A percentile compares a stretch with the other conserved stretches of the same genome.
phyloP scores from a whole-genome alignment of 2,329 filamentous ascomycete genomes.

The Alternaria panax region DNA sequence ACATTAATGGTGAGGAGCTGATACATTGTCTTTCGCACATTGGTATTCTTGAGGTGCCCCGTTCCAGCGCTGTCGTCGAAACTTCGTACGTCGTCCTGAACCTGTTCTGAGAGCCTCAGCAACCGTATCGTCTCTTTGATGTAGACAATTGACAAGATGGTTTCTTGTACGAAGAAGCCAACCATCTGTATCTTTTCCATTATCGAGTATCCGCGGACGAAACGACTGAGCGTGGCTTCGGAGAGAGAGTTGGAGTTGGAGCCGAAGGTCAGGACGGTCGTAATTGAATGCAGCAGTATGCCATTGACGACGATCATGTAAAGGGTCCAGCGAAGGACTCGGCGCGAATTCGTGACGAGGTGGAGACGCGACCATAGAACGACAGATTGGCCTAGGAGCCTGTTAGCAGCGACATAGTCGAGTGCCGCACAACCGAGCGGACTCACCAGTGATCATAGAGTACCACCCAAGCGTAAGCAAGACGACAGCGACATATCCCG shows the following conservation, averaged over 20 bases:
- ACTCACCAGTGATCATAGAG: slow-evolving; percentile 61
- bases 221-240: slow-evolving; percentile 29
- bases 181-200: slow-evolving; percentile 58
- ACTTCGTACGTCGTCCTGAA: slow-evolving; percentile 37
- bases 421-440: background rate
- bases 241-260: slow-evolving; percentile 51
- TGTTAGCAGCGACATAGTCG: slow-evolving; percentile 1
- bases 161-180: slow-evolving; percentile 54
- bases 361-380: slow-evolving; percentile 70
- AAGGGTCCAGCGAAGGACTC: slow-evolving; percentile 59
- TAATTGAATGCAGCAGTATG: slow-evolving; percentile 62
- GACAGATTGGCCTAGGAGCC: slow-evolving; percentile 59
- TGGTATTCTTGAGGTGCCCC: slow-evolving; percentile 28
- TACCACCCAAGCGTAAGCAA: slow-evolving; percentile 63
- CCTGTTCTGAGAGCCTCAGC: slow-evolving; percentile 42
- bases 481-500: slow-evolving; percentile 52
- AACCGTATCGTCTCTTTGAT: slow-evolving; percentile 61
- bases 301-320: slow-evolving; percentile 66
- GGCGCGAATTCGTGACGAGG: slow-evolving; percentile 62
- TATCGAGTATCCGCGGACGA: slow-evolving; percentile 49
- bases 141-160: slow-evolving; percentile 55
- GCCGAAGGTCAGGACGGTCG: slow-evolving; percentile 64
- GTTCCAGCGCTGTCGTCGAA: slow-evolving; percentile 39
- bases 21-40: slow-evolving; percentile 43
- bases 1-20: slow-evolving; percentile 46